These are phyloP conservation scores for Wallacemonas sp. DNA, from an alignment of 208 protist species.

Conservation along the genomic window DNA sequence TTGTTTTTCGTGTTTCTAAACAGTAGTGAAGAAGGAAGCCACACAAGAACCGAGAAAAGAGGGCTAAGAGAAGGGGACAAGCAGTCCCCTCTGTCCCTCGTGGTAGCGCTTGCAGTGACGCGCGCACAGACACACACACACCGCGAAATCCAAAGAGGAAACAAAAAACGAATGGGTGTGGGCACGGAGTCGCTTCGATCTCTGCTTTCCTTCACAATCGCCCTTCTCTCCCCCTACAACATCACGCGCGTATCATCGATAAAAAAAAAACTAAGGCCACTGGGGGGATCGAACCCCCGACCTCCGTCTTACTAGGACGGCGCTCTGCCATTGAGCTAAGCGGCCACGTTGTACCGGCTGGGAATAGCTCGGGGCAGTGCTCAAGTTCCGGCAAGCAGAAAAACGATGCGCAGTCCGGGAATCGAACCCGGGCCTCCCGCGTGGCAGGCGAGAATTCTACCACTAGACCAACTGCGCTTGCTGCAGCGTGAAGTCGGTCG, in stretches of 20 bases:
- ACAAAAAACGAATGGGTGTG: background rate
- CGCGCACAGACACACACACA: no score
- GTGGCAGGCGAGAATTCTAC: conserved; percentile 93
- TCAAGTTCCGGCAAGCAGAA: conserved; percentile 11
- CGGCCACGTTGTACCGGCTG: conserved; percentile 30
- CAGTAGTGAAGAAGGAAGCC: no score
- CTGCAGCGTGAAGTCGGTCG: background rate
- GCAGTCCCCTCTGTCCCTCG: no score
- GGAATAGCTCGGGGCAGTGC: background rate
- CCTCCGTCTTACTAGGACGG: conserved; percentile 91
- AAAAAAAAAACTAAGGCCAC: conserved; percentile 65
- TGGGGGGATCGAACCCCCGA: conserved; percentile 92
- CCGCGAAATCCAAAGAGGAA: background rate
- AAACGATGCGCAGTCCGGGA: conserved; percentile 90
- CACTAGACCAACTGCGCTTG: conserved; percentile 92
- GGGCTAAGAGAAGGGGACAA: no score
- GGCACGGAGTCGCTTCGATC: background rate
- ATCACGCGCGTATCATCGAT: background rate
- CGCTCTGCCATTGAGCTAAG: conserved; percentile 93
- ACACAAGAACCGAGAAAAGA: no score
- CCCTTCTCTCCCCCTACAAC: background rate
- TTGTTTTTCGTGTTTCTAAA: background rate
- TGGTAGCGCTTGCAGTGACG: no score
- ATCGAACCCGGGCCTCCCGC: conserved; percentile 93
- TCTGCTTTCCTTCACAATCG: background rate